Evolutionary conservation across 1,284 basidiomycete species (phyloP), one percentile per base, ranked within the genome.

Genomic region (Takashimella tepidaria): DNA sequence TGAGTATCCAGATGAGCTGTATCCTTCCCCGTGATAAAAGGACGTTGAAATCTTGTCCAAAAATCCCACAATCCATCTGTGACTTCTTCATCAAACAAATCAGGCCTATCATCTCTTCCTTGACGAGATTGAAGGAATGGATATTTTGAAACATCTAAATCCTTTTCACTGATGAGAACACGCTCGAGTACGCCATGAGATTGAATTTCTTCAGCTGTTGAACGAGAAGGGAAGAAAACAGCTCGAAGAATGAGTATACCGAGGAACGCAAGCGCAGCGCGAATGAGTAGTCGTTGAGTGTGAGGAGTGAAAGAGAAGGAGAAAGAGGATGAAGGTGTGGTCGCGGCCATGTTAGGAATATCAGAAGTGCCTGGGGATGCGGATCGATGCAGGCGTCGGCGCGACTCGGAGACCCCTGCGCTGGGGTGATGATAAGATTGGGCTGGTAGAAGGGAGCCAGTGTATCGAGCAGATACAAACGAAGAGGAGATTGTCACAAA

Each of bases 31-130:
- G 81, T 79, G 56, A 93, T 92, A 69, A 88, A 92, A 12, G 92
- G 92, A 60, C 87, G 80, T 68, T 95, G 90, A 72, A 88, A 95
- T 22, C 89, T 79, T 16, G 86, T 83, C 92, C 92, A 97, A 68
- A 87, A 96, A 75, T 96, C 89, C 50, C 80, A 68, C 44, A 86
- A 81, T 10, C 92, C 92, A 63, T 88, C 83, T 47, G 78, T 75
- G 51, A 96, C 84, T 49, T 89, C 78, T 56, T 83, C 79, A 53
- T 84, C 82, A 62, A 96, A 84, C 53, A 96, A 77, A 67, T 95
- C 92, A 1, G 83, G 81, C 41, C 84, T 78, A 62, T 91, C 84
- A 66, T 93, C 90, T 59, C 90, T 78, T 0, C 90, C 91, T 76
- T 88, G 83, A 26, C 92, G 82, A 1, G 82, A 81, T 76, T 97